Conservation (phyloP, 129 eudicot genomes). For the Daucus carota region DNA sequence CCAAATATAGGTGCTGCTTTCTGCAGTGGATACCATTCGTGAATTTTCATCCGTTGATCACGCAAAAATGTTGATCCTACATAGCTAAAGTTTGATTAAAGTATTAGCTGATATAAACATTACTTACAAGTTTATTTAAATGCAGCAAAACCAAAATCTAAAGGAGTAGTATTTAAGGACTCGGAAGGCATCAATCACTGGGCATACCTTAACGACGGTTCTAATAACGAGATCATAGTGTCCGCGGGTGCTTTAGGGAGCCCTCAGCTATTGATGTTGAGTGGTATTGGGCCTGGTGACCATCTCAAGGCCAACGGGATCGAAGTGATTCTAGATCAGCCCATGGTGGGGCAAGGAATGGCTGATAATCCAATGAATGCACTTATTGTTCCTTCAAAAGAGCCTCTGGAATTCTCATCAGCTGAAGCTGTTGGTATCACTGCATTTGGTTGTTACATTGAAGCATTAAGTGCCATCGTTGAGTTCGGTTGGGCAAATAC, state of each 20-base stretch:
- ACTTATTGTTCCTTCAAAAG: slow-evolving; percentile 32
- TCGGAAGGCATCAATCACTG: slow-evolving; percentile 36
- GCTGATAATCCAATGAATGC: slow-evolving; percentile 71
- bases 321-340: slow-evolving; percentile 47
- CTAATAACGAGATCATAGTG: slow-evolving; percentile 50
- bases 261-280: slow-evolving; percentile 67
- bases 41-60: too few species aligned
- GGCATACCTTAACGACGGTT: slow-evolving; percentile 41
- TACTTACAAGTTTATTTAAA: not conserved
- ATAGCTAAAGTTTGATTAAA: too few species aligned
- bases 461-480: slow-evolving; percentile 44
- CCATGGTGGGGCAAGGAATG: slow-evolving; percentile 67
- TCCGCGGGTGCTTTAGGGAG: slow-evolving; percentile 87
- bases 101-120: too few species aligned
- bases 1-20: too few species aligned
- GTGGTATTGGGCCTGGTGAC: slow-evolving; percentile 62
- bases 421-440: slow-evolving; percentile 52
- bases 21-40: too few species aligned
- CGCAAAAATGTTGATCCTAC: too few species aligned
- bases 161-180: slow-evolving; percentile 55
- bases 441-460: slow-evolving; percentile 37
- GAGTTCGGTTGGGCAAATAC: slow-evolving; percentile 15
- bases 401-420: slow-evolving; percentile 52
- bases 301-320: slow-evolving; percentile 47
- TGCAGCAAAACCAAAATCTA: slow-evolving; percentile 23